A percentile compares a stretch with the other conserved stretches of the same genome.
These are phyloP conservation scores for Acanthamoeba castellanii DNA, from an alignment of 208 protist genomes.

Conservation along the genomic window DNA sequence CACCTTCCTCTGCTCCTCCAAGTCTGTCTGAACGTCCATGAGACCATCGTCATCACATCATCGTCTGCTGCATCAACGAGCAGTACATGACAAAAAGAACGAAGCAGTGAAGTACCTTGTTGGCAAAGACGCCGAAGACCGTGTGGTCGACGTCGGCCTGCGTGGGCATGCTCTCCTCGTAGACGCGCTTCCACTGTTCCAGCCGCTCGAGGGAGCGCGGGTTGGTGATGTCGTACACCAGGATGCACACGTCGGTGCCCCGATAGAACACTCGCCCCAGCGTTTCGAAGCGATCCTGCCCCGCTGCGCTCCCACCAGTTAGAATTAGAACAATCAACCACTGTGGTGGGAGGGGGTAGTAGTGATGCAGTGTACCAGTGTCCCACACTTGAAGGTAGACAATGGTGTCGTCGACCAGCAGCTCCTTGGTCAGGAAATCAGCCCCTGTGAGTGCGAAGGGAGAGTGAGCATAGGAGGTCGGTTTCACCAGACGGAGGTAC, in stretches of 20 bases:
- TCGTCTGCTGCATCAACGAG: no score
- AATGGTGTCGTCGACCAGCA: not conserved
- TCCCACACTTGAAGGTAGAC: constrained; percentile 34
- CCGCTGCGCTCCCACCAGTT: not conserved
- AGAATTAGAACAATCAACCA: no score
- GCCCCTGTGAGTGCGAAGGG: not conserved
- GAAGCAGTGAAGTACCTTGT: constrained; percentile 75
- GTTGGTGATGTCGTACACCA: constrained; percentile 50
- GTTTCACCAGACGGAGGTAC: no score
- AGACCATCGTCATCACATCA: no score
- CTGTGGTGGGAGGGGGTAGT: no score
- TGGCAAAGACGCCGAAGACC: constrained; percentile 85
- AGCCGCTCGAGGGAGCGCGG: not conserved
- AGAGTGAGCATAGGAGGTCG: not conserved
- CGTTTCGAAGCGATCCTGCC: not conserved
- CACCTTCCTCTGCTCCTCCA: not conserved
- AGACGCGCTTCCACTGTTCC: not conserved
- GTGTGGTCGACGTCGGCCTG: constrained; percentile 60
- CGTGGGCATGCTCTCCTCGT: not conserved
- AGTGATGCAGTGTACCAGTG: no score
- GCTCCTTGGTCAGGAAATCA: constrained; percentile 29
- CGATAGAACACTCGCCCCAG: not conserved
- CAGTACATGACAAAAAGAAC: not conserved
- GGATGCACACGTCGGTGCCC: constrained; percentile 10
- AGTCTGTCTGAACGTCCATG: not conserved